Evolutionary conservation across 2,329 filamentous ascomycete genomes (phyloP).

Genomic region (Myriosclerotinia scirpicola): DNA sequence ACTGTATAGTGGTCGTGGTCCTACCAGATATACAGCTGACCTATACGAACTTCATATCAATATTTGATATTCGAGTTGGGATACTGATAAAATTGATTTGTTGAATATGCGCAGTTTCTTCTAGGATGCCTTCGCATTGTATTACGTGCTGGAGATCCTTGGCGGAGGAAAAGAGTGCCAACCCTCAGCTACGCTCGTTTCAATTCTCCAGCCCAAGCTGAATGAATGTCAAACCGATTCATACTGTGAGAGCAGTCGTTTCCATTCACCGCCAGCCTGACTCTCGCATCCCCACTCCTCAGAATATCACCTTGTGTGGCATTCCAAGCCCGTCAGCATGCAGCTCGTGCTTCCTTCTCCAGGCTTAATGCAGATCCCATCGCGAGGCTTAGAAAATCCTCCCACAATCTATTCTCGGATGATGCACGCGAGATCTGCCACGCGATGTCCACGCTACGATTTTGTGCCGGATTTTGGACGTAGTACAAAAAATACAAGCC

Average conservation of each 20-base stretch:
- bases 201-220: not conserved
- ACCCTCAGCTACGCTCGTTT: not conserved
- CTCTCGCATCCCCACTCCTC: not conserved
- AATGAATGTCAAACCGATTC: constrained; percentile 7
- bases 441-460: not conserved
- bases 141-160: not conserved
- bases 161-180: not conserved
- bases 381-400: not conserved
- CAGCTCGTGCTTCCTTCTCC: not conserved
- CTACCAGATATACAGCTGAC: not conserved
- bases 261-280: not conserved
- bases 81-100: not conserved
- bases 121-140: not conserved
- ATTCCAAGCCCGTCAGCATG: not conserved
- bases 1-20: not conserved
- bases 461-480: not conserved
- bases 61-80: not conserved
- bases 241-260: not conserved
- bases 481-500: not conserved
- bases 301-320: not conserved
- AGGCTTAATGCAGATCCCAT: constrained; percentile 2
- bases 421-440: not conserved
- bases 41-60: not conserved
- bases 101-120: not conserved
- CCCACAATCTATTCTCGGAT: not conserved